phyloP scores from a whole-genome alignment of 2,329 filamentous ascomycete species.

The Coleophoma cylindrospora region DNA sequence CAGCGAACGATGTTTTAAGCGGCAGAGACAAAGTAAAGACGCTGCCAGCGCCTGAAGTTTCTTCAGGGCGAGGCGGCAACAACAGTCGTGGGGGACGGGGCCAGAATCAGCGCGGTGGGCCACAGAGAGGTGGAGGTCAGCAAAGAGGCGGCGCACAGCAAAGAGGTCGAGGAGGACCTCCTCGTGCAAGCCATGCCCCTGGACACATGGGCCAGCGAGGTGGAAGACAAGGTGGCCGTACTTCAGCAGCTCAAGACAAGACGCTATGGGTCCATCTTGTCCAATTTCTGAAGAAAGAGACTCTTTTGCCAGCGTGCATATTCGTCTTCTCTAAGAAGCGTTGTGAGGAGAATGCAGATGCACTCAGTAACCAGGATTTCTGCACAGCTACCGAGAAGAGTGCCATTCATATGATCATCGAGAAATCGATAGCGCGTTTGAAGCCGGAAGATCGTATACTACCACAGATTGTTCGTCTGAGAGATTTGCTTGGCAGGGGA shows the following conservation, averaged over 20 bases:
- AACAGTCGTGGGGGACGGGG: conserved; percentile 51
- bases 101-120: conserved; percentile 42
- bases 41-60: conserved; percentile 28
- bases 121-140: conserved; percentile 50
- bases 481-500: conserved; percentile 80
- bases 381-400: conserved; percentile 93
- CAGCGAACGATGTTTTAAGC: conserved; percentile 76
- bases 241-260: conserved; percentile 88
- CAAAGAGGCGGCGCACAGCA: conserved; percentile 43
- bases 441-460: conserved; percentile 85
- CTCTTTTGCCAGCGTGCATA: conserved; percentile 85
- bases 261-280: conserved; percentile 97
- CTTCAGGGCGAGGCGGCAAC: conserved; percentile 39
- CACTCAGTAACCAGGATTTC: conserved; percentile 91
- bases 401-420: conserved; percentile 93
- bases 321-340: conserved; percentile 99
- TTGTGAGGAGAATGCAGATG: conserved; percentile 95
- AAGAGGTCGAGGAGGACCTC: conserved; percentile 44
- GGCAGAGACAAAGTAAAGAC: conserved; percentile 73
- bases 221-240: conserved; percentile 79
- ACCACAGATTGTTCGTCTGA: conserved; percentile 86
- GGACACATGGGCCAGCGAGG: conserved; percentile 82
- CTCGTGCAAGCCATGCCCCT: conserved; percentile 46
- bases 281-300: conserved; percentile 82
- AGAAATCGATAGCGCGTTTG: conserved; percentile 86